phyloP scores from a whole-genome alignment of 2,329 filamentous ascomycete species.

The Apiospora rasikravindrae region DNA sequence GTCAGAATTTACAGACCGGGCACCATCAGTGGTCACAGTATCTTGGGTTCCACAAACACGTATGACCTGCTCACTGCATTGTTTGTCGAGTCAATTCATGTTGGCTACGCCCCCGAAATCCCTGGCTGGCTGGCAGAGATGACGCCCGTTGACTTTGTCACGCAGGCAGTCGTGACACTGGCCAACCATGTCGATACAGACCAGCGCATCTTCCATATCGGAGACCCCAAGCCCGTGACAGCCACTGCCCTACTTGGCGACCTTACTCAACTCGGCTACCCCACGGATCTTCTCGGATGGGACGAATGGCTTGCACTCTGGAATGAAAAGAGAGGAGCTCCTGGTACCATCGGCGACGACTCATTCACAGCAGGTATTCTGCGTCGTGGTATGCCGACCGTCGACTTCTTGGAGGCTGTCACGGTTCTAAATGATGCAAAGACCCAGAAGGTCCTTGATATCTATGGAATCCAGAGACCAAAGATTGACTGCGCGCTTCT shows the following conservation, averaged over 20 bases:
- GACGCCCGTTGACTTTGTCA: slow-evolving; percentile 84
- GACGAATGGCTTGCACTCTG: slow-evolving; percentile 77
- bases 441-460: slow-evolving; percentile 64
- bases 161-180: slow-evolving; percentile 73
- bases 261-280: slow-evolving; percentile 71
- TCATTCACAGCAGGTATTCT: slow-evolving; percentile 81
- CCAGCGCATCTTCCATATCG: slow-evolving; percentile 74
- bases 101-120: slow-evolving; percentile 73
- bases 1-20: slow-evolving; percentile 75
- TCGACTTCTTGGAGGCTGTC: slow-evolving; percentile 72
- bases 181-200: slow-evolving; percentile 66
- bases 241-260: slow-evolving; percentile 69
- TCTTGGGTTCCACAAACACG: slow-evolving; percentile 75
- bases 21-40: slow-evolving; percentile 80
- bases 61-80: slow-evolving; percentile 80
- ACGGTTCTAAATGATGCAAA: slow-evolving; percentile 75
- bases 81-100: slow-evolving; percentile 76
- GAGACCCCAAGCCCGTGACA: slow-evolving; percentile 73
- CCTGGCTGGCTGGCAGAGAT: slow-evolving; percentile 81
- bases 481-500: slow-evolving; percentile 74
- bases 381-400: slow-evolving; percentile 78
- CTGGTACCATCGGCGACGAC: slow-evolving; percentile 67
- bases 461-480: slow-evolving; percentile 63
- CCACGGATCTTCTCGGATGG: slow-evolving; percentile 69
- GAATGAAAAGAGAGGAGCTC: slow-evolving; percentile 69